Percentiles rank a stretch among this genome's conserved stretches.
phyloP scores from a whole-genome alignment of 108 stramenopile genomes.

The Craspedostauros australis region DNA sequence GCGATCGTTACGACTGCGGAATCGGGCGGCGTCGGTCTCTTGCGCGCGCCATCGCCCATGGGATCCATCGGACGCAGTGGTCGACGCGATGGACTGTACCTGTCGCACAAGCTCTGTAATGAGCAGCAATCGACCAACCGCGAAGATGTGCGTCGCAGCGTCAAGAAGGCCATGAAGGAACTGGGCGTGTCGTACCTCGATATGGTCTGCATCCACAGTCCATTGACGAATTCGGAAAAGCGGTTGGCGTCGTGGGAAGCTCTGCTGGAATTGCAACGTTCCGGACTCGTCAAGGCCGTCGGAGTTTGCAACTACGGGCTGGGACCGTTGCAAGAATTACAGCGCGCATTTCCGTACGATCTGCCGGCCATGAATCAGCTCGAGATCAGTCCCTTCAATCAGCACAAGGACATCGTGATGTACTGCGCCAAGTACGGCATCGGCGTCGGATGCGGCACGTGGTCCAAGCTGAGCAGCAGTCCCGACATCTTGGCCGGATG shows the following conservation, averaged over 20 bases:
- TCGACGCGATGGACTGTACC: constrained; percentile 42
- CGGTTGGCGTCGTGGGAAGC: constrained; percentile 52
- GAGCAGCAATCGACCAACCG: constrained; percentile 53
- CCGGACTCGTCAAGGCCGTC: constrained; percentile 45
- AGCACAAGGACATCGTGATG: constrained; percentile 42
- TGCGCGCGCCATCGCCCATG: constrained; percentile 18
- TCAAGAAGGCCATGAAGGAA: constrained; percentile 15
- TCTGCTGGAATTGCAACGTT: constrained; percentile 44
- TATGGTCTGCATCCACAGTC: constrained; percentile 65
- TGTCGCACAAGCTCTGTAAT: constrained; percentile 74
- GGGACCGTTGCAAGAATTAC: constrained; percentile 49
- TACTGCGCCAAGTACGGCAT: constrained; percentile 42
- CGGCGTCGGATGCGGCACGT: constrained; percentile 51
- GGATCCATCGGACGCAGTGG: constrained; percentile 17
- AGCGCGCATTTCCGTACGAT: constrained; percentile 22
- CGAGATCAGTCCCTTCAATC: constrained; percentile 72
- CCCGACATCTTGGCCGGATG: constrained; percentile 55
- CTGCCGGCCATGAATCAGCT: constrained; percentile 63
- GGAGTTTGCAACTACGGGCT: constrained; percentile 78
- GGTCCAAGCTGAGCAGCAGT: constrained; percentile 61
- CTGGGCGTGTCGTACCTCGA: constrained; percentile 47
- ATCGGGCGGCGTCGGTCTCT: too few species aligned
- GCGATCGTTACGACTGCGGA: too few species aligned
- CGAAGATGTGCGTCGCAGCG: constrained; percentile 17
- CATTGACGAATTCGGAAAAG: constrained; percentile 38